Evolutionary conservation across 148 eudicot genomes (phyloP).

Genomic region (Camellia sinensis): DNA sequence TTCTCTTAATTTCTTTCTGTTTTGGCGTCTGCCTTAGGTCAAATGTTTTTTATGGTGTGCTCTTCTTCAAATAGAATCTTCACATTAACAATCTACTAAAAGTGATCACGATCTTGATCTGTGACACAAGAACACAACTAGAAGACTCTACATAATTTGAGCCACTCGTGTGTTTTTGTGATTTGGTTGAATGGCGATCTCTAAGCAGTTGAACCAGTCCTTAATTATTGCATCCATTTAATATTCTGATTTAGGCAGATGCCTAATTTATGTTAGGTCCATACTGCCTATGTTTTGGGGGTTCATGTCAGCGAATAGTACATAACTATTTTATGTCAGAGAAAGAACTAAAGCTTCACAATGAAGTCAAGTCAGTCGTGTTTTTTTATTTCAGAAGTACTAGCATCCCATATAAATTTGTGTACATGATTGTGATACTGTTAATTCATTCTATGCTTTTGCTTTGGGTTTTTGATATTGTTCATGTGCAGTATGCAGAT

Average conservation of each 20-base stretch:
- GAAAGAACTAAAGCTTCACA: neutral
- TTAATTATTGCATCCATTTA: neutral
- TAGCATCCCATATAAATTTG: neutral
- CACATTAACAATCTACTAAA: neutral
- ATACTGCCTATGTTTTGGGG: neutral
- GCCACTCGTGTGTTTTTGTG: neutral
- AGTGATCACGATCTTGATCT: neutral
- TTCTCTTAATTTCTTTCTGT: neutral
- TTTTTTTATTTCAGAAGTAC: neutral
- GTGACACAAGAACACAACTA: neutral
- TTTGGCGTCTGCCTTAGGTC: neutral
- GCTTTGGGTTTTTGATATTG: constrained; percentile 8
- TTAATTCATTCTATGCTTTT: neutral
- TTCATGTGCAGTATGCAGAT: constrained; percentile 45
- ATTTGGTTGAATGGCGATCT: constrained; percentile 1
- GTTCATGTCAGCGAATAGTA: neutral
- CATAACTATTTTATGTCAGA: neutral
- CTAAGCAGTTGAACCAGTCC: neutral
- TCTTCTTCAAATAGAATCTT: neutral
- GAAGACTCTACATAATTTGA: neutral
- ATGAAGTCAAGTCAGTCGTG: neutral
- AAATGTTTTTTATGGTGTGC: neutral
- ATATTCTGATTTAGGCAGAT: neutral
- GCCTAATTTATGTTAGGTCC: neutral
- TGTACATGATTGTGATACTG: neutral